These are phyloP conservation scores for Styphnolobium japonicum DNA, from an alignment of 306 rosid species.

Conservation along the genomic window DNA sequence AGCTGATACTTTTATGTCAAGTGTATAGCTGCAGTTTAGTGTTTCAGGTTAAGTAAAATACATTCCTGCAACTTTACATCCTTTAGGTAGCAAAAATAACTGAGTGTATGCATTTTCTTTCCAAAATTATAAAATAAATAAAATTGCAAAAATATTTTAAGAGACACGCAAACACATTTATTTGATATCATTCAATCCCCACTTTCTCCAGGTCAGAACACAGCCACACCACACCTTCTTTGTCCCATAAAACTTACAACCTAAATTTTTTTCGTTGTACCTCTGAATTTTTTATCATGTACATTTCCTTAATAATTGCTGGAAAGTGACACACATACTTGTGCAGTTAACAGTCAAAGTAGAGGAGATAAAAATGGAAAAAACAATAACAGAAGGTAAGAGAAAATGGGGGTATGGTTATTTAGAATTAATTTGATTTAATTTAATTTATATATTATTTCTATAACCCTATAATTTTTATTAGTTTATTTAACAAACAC, in stretches of 20 bases:
- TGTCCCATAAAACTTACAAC: constrained; percentile 6
- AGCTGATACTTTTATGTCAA: not conserved
- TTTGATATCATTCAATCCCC: not conserved
- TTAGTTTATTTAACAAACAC: too few species aligned
- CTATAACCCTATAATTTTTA: too few species aligned
- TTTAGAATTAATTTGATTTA: too few species aligned
- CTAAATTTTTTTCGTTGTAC: not conserved
- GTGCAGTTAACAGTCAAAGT: too few species aligned
- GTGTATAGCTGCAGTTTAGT: not conserved
- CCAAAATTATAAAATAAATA: too few species aligned
- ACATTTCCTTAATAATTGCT: not conserved
- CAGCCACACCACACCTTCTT: not conserved
- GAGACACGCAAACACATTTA: not conserved
- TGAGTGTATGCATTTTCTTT: not conserved
- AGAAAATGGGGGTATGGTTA: too few species aligned
- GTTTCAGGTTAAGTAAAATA: constrained; percentile 15
- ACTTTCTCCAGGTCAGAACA: not conserved
- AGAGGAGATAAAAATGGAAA: too few species aligned
- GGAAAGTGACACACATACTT: too few species aligned
- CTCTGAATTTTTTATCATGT: not conserved
- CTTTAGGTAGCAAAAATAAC: not conserved
- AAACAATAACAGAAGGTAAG: too few species aligned
- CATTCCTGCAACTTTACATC: not conserved
- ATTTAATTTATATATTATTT: too few species aligned
- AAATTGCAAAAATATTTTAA: too few species aligned